These are phyloP conservation scores for Panicum virgatum DNA, from an alignment of 202 grass and related monocot genomes.

Conservation along the genomic window DNA sequence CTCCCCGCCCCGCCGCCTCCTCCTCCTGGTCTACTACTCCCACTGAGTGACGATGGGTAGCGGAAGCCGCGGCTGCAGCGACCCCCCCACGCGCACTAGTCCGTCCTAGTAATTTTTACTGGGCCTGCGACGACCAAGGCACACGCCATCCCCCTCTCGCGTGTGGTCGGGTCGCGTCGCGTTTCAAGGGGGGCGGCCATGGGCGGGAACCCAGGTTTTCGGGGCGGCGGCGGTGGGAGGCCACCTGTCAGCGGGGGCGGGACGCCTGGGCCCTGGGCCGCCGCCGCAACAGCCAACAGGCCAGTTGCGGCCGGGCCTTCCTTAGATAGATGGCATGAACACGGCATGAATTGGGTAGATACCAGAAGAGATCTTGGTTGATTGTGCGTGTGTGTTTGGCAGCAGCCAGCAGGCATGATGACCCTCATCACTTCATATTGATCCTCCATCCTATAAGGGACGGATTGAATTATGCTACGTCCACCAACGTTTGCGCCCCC, in stretches of 20 bases:
- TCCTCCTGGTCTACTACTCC: too few species aligned
- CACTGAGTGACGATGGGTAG: constrained; percentile 7
- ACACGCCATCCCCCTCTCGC: background rate
- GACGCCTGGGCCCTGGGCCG: background rate
- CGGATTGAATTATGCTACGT: too few species aligned
- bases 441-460: too few species aligned
- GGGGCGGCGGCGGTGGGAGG: background rate
- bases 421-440: too few species aligned
- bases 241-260: background rate
- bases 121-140: constrained; percentile 7
- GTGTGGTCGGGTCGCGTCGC: constrained; percentile 5
- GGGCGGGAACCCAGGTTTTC: constrained; percentile 54
- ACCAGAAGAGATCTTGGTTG: too few species aligned
- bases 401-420: too few species aligned
- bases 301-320: background rate
- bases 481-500: too few species aligned
- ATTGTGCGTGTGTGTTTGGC: too few species aligned
- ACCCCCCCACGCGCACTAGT: background rate
- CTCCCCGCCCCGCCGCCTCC: background rate
- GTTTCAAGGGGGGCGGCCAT: constrained; percentile 35
- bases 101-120: constrained; percentile 36
- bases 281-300: background rate
- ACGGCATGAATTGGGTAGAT: too few species aligned
- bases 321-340: too few species aligned
- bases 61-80: background rate